Base-by-base conservation (phyloP, 129 eudicot species). In the Ambrosia trifida region DNA sequence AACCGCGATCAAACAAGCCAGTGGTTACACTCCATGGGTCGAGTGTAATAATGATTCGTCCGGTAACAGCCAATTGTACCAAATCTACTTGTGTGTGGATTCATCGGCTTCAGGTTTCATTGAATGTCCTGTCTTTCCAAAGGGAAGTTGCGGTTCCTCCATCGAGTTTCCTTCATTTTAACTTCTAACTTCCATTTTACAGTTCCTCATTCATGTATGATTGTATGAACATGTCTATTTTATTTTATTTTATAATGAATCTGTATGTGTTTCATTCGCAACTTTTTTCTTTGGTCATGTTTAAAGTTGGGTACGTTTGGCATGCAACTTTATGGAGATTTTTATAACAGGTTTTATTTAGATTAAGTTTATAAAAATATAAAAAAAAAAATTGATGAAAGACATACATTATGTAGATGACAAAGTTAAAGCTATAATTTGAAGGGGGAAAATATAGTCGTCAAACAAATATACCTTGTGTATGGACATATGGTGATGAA, bases 11-110 rank as follows among this genome's bases (percentile, higher is more conserved):
- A 68, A 81, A 76, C 78, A 75, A 54, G 82, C 76, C 4, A 79
- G 72, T 20, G 98, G 98, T 14, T 80, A 74, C 41, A 83, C 80
- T 43, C 88, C 98, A 2, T 78, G 65, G 79, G 75, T 92, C 13
- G 83, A 86, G 72, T 92, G 98, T 81, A 92, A 92, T 56, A 83
- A 67, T 4, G 98, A 92, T 49, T 14, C 59, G 6, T 70, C 82
- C 3, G 81, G 91, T 2, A 92, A 87, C 44, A 87, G 83, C 45
- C 96, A 92, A 4, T 54, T 92, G 47, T 92, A 76, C 70, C 98
- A 91, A 67, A 83, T 91, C 13, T 91, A 91, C 64, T 0, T 91
- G 63, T 91, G 94, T 59, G 91, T 88, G 10, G 90, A 89, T 57
- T 66, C 79, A 2, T 81, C 89, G 11, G 95, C 86, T 20, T 64